These are phyloP conservation scores for Chlorella sorokiniana DNA, from an alignment of 139 green algal genomes.

Conservation along the genomic window DNA sequence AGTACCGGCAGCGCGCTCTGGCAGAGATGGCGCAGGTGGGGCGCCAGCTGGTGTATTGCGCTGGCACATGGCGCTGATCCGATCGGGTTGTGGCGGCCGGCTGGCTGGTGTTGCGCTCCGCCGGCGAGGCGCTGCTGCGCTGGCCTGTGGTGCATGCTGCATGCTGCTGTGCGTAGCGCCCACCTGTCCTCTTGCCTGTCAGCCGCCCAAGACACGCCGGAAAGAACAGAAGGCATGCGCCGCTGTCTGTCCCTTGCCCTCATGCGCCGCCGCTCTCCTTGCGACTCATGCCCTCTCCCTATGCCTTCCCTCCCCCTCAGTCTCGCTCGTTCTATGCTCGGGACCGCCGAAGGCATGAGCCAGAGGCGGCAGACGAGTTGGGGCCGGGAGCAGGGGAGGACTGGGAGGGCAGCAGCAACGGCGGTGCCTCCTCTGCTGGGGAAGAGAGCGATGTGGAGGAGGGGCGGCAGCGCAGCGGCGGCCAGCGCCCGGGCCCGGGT, in stretches of 20 bases:
- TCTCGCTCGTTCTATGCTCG: conserved; percentile 21
- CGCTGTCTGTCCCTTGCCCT: background rate
- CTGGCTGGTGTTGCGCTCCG: too few relatives aligned
- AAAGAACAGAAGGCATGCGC: too few relatives aligned
- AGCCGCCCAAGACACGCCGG: too few relatives aligned
- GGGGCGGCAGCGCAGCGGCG: background rate
- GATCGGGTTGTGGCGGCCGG: too few relatives aligned
- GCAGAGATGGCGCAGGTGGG: conserved; percentile 57
- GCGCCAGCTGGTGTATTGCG: background rate
- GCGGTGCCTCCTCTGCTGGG: background rate
- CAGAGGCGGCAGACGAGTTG: background rate
- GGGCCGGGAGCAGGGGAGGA: background rate
- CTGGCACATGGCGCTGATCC: too few relatives aligned
- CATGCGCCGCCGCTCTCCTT: background rate
- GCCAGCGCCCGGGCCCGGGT: background rate
- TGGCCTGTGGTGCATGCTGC: too few relatives aligned
- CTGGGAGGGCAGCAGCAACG: background rate
- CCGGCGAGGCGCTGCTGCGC: too few relatives aligned
- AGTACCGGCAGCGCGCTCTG: conserved; percentile 58
- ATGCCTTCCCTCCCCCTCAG: conserved; percentile 8
- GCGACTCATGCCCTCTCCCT: background rate
- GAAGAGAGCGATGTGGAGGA: background rate
- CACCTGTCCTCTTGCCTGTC: background rate
- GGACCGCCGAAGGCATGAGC: background rate
- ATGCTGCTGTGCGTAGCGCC: too few relatives aligned